These are phyloP conservation scores for Dendrobium chrysotoxum DNA, from an alignment of 106 monocot species.

Conservation along the genomic window DNA sequence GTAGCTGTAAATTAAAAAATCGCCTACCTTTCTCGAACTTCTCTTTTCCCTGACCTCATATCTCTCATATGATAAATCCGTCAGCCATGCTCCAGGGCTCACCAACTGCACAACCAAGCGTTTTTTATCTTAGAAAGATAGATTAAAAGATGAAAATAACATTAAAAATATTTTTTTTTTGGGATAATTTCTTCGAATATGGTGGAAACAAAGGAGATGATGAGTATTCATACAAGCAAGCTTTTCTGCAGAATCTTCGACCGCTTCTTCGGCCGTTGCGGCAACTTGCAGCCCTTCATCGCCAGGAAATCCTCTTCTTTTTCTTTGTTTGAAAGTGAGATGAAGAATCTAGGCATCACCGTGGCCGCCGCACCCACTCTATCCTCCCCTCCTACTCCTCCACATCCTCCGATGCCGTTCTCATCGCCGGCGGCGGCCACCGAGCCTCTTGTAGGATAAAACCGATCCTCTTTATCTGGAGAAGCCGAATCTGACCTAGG, in stretches of 20 bases:
- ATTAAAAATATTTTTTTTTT: not conserved
- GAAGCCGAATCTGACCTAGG: slow-evolving; percentile 31
- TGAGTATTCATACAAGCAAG: slow-evolving; percentile 5
- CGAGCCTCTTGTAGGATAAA: slow-evolving; percentile 83
- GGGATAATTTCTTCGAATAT: not conserved
- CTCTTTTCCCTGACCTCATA: slow-evolving; percentile 97
- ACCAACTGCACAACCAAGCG: slow-evolving; percentile 55
- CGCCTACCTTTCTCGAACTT: slow-evolving; percentile 68
- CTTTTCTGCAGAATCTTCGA: slow-evolving; percentile 42
- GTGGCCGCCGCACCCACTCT: slow-evolving; percentile 16
- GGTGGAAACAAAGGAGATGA: not conserved
- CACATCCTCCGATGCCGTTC: slow-evolving; percentile 13
- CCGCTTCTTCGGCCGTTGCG: slow-evolving; percentile 92
- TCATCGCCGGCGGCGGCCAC: slow-evolving; percentile 19
- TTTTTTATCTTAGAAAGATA: not conserved
- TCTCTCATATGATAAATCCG: slow-evolving; percentile 83
- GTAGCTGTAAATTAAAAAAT: not conserved
- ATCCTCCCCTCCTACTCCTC: slow-evolving; percentile 35
- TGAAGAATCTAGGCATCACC: slow-evolving; percentile 73
- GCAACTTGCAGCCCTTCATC: slow-evolving; percentile 97
- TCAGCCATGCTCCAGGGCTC: slow-evolving; percentile 81
- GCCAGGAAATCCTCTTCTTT: slow-evolving; percentile 98
- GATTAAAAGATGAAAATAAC: not conserved
- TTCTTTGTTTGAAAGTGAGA: slow-evolving; percentile 89
- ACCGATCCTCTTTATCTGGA: slow-evolving; percentile 90